Evolutionary conservation across 768 basidiomycete species (phyloP).

Genomic region (Podaxis sp.): DNA sequence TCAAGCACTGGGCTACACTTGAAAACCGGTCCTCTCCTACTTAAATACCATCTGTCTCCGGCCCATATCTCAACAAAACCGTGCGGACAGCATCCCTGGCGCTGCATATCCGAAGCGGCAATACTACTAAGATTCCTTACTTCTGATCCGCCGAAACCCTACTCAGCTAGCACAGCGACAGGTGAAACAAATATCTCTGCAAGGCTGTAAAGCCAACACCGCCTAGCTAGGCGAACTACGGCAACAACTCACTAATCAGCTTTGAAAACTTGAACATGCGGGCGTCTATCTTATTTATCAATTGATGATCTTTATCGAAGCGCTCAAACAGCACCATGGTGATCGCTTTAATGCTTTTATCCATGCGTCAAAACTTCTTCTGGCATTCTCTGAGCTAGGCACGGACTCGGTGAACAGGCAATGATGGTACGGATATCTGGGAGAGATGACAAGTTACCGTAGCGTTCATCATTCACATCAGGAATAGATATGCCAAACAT

Average conservation of each 20-base stretch:
- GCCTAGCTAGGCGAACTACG: too few relatives aligned
- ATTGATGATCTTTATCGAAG: not conserved
- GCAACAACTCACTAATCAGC: too few relatives aligned
- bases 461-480: not conserved
- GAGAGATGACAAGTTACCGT: not conserved
- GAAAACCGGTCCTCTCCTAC: too few relatives aligned
- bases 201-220: not conserved
- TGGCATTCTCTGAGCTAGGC: conserved; percentile 1
- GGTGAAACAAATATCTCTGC: not conserved
- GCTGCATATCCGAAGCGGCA: not conserved
- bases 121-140: too few relatives aligned
- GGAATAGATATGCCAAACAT: not conserved
- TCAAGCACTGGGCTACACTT: too few relatives aligned
- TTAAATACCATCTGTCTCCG: too few relatives aligned
- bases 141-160: not conserved
- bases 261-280: too few relatives aligned
- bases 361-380: not conserved
- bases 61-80: too few relatives aligned
- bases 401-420: conserved; percentile 6
- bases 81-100: not conserved
- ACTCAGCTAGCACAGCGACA: not conserved
- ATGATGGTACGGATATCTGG: not conserved
- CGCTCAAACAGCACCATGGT: not conserved
- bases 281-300: not conserved
- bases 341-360: not conserved